Base-by-base conservation (phyloP, 2,329 filamentous ascomycete species). In the Scedosporium dehoogii region DNA sequence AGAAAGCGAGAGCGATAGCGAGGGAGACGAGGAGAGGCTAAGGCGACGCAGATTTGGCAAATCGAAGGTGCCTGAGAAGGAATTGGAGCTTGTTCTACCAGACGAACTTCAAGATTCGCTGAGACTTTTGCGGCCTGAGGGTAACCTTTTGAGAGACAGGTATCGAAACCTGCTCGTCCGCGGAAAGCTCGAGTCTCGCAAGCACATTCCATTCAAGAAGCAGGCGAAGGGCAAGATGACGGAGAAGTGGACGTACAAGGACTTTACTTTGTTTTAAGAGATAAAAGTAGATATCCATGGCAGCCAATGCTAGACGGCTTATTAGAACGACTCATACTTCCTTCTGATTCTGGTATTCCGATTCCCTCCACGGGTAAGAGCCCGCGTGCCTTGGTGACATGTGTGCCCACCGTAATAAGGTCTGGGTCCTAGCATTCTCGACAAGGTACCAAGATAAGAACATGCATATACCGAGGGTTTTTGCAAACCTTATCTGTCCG, bases 231-330 rank as follows among this genome's bases (percentile, higher is more conserved):
- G 80, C 68, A 91, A 90, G 74, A 76, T 86, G 60, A 96, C 91
- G 6, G 94, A 97, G 83, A 99, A 97, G 78, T 99, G 94, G 94
- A 86, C 88, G 55, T 90, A 96, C 79, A 99, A 99, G 81, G 94
- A 99, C 73, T 99, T 96, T 66, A 68, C 69, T 58, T 66, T 76
- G 65, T 59, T 64, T 33, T 62, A 56, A 29, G 33, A 29, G 25
- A 21, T 21, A 25, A 23, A 16, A 29, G 4, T 27, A 44, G 14
- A 53, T 38, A 38, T 29, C 21, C 14, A 14, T 4, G n/a, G 9
- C 4, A 51, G 12, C 10, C 33, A 38, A 38, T 38, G 10, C 14
- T 38, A 3, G 14, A 38, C 33, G 10, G 33, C 33, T 38, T 38
- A 38, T 4, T 38, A 12, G 33, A 12, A 38, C 33, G 33, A 14